A percentile compares a stretch with the other conserved stretches of the same genome.
phyloP scores from a whole-genome alignment of 345 rosid genomes.

The Microthlaspi erraticum region DNA sequence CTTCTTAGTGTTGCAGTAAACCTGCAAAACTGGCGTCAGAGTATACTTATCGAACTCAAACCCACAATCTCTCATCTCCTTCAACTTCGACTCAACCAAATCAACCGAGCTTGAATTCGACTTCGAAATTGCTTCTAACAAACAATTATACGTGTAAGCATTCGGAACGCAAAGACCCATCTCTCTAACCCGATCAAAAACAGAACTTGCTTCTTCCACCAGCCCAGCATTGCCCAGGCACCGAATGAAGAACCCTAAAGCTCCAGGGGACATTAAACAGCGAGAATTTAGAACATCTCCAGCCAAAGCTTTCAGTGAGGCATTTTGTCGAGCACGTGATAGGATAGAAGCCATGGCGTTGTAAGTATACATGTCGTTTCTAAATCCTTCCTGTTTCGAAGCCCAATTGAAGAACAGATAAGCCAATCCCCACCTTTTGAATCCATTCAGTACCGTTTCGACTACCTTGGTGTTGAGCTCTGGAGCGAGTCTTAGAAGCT shows the following conservation, averaged over 20 bases:
- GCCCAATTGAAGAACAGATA: slow-evolving; percentile 70
- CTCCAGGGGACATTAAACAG: slow-evolving; percentile 75
- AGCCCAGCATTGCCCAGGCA: slow-evolving; percentile 75
- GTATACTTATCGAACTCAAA: slow-evolving; percentile 66
- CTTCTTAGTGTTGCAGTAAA: slow-evolving; percentile 63
- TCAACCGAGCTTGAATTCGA: slow-evolving; percentile 50
- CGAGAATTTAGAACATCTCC: slow-evolving; percentile 53
- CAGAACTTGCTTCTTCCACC: slow-evolving; percentile 62
- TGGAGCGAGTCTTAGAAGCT: slow-evolving; percentile 58
- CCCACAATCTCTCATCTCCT: slow-evolving; percentile 68
- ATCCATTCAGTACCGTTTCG: slow-evolving; percentile 59
- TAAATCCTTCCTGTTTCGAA: slow-evolving; percentile 63
- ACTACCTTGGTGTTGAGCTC: slow-evolving; percentile 64
- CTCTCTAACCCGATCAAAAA: slow-evolving; percentile 67
- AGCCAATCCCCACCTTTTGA: slow-evolving; percentile 67
- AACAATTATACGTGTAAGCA: slow-evolving; percentile 73
- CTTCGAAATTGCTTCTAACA: slow-evolving; percentile 73
- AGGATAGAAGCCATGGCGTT: slow-evolving; percentile 89
- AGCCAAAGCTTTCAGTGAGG: slow-evolving; percentile 60
- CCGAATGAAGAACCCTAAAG: slow-evolving; percentile 77
- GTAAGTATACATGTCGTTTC: slow-evolving; percentile 66
- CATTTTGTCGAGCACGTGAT: slow-evolving; percentile 93
- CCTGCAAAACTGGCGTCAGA: slow-evolving; percentile 74
- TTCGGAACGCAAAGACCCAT: slow-evolving; percentile 71
- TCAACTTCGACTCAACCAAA: slow-evolving; percentile 65